A percentile compares a stretch with the other conserved stretches of the same genome.
phyloP scores from a whole-genome alignment of 352 stramenopile genomes.

The Thalassiosira mediterranea region DNA sequence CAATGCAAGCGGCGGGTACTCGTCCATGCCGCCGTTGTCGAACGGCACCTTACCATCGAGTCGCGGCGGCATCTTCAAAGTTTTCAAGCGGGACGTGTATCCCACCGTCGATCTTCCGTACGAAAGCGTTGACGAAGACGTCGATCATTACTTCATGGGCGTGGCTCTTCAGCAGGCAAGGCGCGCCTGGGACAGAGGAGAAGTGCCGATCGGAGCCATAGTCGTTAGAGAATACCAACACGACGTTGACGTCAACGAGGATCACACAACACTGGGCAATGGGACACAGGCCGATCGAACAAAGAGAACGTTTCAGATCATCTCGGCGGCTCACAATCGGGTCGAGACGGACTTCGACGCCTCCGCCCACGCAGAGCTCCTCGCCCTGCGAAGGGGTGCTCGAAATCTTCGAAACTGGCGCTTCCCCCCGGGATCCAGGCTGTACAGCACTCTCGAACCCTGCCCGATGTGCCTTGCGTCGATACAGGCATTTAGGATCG shows the following conservation, averaged over 20 bases:
- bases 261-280: background rate
- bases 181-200: constrained; percentile 52
- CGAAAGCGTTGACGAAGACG: constrained; percentile 28
- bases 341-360: constrained; percentile 79
- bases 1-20: too few species aligned
- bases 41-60: too few species aligned
- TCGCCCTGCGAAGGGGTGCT: constrained; percentile 68
- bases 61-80: too few species aligned
- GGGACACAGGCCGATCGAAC: too few species aligned
- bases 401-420: constrained; percentile 67
- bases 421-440: constrained; percentile 73
- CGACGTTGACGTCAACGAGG: background rate
- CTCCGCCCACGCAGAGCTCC: constrained; percentile 84
- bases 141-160: constrained; percentile 80
- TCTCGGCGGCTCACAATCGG: constrained; percentile 75
- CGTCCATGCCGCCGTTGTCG: too few species aligned
- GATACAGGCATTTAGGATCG: constrained; percentile 79
- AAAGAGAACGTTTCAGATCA: constrained; percentile 51
- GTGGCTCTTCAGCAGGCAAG: constrained; percentile 70
- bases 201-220: constrained; percentile 83
- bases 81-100: too few species aligned
- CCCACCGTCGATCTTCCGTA: too few species aligned
- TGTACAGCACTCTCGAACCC: constrained; percentile 85
- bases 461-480: constrained; percentile 85
- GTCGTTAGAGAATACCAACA: constrained; percentile 67